Percentiles rank a stretch among this genome's conserved stretches.
These are phyloP conservation scores for Paramecium biaurelia DNA, from an alignment of 73 alveolate species.

Conservation along the genomic window DNA sequence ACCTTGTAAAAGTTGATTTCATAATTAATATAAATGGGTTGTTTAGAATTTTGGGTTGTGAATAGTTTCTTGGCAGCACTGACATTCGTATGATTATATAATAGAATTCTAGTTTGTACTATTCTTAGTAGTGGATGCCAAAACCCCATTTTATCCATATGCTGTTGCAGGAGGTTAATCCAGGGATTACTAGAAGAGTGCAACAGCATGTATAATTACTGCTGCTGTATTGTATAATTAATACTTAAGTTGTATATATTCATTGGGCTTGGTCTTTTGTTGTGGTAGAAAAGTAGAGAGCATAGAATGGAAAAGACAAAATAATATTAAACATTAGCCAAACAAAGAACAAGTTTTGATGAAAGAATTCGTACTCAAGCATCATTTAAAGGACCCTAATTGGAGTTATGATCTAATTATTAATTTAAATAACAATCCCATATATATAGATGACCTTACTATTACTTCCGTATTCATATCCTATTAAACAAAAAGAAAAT, in stretches of 20 bases:
- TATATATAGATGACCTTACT: not conserved
- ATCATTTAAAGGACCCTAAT: not conserved
- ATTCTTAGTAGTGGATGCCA: not conserved
- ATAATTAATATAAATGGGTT: constrained; percentile 26
- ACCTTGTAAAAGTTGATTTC: constrained; percentile 42
- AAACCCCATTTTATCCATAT: not conserved
- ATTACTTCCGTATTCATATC: not conserved
- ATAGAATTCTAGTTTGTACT: not conserved
- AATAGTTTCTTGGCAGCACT: not conserved
- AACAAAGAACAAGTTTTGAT: not conserved
- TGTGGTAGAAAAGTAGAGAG: constrained; percentile 10
- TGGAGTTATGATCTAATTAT: not conserved
- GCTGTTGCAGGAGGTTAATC: not conserved
- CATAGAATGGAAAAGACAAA: not conserved
- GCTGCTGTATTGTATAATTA: not conserved
- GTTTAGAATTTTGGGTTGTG: constrained; percentile 52
- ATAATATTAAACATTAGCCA: not conserved
- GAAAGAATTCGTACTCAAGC: not conserved
- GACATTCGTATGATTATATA: not conserved
- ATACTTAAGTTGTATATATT: not conserved
- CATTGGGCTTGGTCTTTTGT: not conserved
- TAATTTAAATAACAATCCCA: not conserved
- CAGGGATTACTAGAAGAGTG: not conserved
- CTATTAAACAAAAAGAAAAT: not conserved
- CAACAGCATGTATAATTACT: not conserved